These are phyloP conservation scores for Cyclotella kingstonii DNA, from an alignment of 108 stramenopile genomes.

Conservation along the genomic window DNA sequence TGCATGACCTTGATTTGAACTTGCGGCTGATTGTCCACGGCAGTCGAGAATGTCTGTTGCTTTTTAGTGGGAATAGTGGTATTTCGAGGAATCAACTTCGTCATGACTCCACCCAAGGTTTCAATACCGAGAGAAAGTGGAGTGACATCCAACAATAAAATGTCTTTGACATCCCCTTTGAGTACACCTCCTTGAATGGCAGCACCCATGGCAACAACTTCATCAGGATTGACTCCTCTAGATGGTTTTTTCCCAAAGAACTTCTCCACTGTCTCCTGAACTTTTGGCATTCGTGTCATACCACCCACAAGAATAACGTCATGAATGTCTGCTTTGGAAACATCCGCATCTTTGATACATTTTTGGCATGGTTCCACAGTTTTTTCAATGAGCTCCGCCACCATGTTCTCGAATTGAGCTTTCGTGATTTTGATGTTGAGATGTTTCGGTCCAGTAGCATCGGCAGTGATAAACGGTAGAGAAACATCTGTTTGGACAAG, in stretches of 20 bases:
- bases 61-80: slow-evolving; percentile 99
- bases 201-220: slow-evolving; percentile 99
- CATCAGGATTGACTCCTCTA: slow-evolving; percentile 99
- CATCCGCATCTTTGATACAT: slow-evolving; percentile 94
- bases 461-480: slow-evolving; percentile 99
- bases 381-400: slow-evolving; percentile 86
- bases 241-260: slow-evolving; percentile 94
- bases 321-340: slow-evolving; percentile 89
- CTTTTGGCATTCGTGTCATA: slow-evolving; percentile 99
- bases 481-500: slow-evolving; percentile 98
- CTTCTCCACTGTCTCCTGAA: slow-evolving; percentile 94
- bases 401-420: slow-evolving; percentile 96
- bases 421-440: slow-evolving; percentile 92
- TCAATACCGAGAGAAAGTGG: slow-evolving; percentile 99
- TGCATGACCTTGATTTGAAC: slow-evolving; percentile 97
- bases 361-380: slow-evolving; percentile 97
- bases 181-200: slow-evolving; percentile 99
- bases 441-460: slow-evolving; percentile 98
- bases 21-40: slow-evolving; percentile 98
- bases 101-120: slow-evolving; percentile 99
- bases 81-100: slow-evolving; percentile 97
- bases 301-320: slow-evolving; percentile 99
- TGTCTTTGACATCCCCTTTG: slow-evolving; percentile 99
- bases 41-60: slow-evolving; percentile 98
- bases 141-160: slow-evolving; percentile 97